These are phyloP conservation scores for Cyberlindnera sargentensis DNA, from an alignment of 805 yeast genomes.

Conservation along the genomic window DNA sequence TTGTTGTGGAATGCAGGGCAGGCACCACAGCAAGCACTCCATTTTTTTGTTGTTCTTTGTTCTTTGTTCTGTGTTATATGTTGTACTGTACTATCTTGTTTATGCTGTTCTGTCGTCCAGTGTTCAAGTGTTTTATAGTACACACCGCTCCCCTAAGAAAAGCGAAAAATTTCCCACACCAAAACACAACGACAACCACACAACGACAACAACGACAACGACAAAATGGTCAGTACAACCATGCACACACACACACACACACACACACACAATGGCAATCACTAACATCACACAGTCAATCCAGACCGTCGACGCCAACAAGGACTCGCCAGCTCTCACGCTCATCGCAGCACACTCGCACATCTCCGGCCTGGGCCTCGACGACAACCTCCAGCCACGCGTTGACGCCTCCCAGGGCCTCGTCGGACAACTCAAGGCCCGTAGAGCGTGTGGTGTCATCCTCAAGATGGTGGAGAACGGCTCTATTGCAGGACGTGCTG, in stretches of 20 bases:
- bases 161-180: slow-evolving; percentile 6
- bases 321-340: slow-evolving; percentile 55
- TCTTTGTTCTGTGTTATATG: background rate
- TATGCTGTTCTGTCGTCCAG: background rate
- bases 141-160: background rate
- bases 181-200: background rate
- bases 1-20: slow-evolving; percentile 26
- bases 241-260: background rate
- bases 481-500: slow-evolving; percentile 94
- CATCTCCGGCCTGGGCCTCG: slow-evolving; percentile 94
- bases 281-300: slow-evolving; percentile 25
- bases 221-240: background rate
- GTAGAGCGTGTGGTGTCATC: slow-evolving; percentile 93
- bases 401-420: slow-evolving; percentile 72
- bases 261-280: background rate
- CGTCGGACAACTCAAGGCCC: slow-evolving; percentile 95
- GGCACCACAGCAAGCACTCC: slow-evolving; percentile 10
- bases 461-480: slow-evolving; percentile 91
- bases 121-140: no score
- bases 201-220: background rate
- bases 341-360: slow-evolving; percentile 97
- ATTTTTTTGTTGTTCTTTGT: background rate
- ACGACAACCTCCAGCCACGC: slow-evolving; percentile 80
- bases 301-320: slow-evolving; percentile 36
- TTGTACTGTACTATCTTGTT: background rate